A percentile compares a stretch with the other conserved stretches of the same genome.
phyloP scores from a whole-genome alignment of 352 stramenopile genomes.

The Phytophthora europaea region DNA sequence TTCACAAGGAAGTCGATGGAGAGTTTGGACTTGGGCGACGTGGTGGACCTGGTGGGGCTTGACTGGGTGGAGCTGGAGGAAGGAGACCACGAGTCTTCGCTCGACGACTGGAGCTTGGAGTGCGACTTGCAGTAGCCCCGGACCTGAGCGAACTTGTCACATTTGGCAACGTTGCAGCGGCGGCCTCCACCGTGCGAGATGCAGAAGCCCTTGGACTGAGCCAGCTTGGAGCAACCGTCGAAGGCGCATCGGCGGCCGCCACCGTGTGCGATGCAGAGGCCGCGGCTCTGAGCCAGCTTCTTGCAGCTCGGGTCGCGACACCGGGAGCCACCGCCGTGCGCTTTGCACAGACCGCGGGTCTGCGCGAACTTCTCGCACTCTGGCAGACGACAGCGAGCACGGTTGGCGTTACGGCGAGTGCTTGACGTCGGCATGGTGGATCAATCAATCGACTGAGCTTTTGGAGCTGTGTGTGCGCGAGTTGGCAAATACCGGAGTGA shows the following conservation, averaged over 20 bases:
- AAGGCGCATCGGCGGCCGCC: slow-evolving; percentile 77
- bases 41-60: slow-evolving; percentile 12
- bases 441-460: slow-evolving; percentile 13
- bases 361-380: slow-evolving; percentile 84
- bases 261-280: slow-evolving; percentile 81
- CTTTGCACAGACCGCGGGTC: slow-evolving; percentile 81
- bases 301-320: slow-evolving; percentile 77
- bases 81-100: slow-evolving; percentile 32
- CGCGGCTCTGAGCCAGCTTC: slow-evolving; percentile 83
- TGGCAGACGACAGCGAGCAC: slow-evolving; percentile 71
- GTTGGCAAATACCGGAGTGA: slow-evolving; percentile 37
- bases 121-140: slow-evolving; percentile 87
- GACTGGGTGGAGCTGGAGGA: neutral
- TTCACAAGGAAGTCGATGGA: slow-evolving; percentile 70
- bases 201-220: slow-evolving; percentile 83
- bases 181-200: slow-evolving; percentile 83
- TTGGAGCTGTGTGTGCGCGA: slow-evolving; percentile 22
- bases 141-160: slow-evolving; percentile 87
- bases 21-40: slow-evolving; percentile 49
- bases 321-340: slow-evolving; percentile 81
- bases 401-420: slow-evolving; percentile 67
- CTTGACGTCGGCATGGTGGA: slow-evolving; percentile 40
- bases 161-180: slow-evolving; percentile 71
- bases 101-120: slow-evolving; percentile 63
- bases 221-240: slow-evolving; percentile 73